Conservation (phyloP, 768 basidiomycete genomes). For the Daedaleopsis nitida region DNA sequence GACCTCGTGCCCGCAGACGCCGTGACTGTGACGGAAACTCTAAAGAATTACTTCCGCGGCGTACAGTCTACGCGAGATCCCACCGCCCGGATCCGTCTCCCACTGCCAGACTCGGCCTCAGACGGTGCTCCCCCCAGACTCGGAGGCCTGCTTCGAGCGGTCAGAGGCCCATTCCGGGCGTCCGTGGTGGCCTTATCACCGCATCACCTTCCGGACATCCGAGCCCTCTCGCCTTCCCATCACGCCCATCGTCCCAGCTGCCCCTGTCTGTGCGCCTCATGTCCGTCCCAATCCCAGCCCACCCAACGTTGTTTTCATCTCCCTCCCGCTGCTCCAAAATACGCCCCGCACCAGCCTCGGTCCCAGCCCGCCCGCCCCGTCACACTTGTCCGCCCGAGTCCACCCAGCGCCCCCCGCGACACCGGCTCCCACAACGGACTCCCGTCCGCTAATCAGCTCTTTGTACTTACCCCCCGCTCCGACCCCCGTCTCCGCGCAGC, state of each 20-base stretch:
- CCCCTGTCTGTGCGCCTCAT: slow-evolving; percentile 21
- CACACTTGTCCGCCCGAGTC: slow-evolving; percentile 1
- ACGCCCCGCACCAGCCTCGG: slow-evolving; percentile 7
- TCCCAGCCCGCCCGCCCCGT: slow-evolving; percentile 7
- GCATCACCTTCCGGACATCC: slow-evolving; percentile 18
- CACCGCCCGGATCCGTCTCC: neutral
- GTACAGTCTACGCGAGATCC: neutral
- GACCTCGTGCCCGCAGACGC: slow-evolving; percentile 12
- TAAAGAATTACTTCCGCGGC: slow-evolving; percentile 26
- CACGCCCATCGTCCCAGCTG: slow-evolving; percentile 18
- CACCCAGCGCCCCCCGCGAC: no score
- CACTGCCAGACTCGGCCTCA: neutral
- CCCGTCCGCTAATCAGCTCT: no score
- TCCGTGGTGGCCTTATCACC: slow-evolving; percentile 11
- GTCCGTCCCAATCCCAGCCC: slow-evolving; percentile 22
- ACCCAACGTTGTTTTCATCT: slow-evolving; percentile 56
- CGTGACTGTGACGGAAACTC: slow-evolving; percentile 16
- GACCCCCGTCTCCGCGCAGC: no score
- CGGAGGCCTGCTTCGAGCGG: neutral
- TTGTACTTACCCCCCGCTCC: no score
- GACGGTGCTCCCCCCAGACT: no score
- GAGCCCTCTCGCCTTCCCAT: slow-evolving; percentile 6
- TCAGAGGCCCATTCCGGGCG: neutral
- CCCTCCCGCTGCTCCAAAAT: slow-evolving; percentile 11
- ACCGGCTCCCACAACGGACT: neutral